Base-by-base conservation (phyloP, 1,139 yeast genomes). In the Magnusiomyces ingens region DNA sequence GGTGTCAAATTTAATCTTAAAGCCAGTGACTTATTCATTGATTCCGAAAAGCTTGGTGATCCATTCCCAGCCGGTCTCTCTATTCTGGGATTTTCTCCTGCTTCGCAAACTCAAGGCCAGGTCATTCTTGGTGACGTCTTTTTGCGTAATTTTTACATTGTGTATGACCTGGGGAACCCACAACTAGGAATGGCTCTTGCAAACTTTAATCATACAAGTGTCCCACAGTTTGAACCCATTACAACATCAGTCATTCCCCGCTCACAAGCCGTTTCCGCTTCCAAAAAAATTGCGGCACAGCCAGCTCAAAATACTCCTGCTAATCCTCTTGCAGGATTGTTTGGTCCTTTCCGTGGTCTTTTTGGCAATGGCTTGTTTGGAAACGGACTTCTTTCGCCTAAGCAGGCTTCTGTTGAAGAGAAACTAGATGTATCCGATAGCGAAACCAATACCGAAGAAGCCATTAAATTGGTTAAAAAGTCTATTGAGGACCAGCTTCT, bases 41-140 rank as follows among this genome's bases (percentile, higher is more conserved):
- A 48, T 13, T 59, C 63, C n/a, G 60, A 52, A 5, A 49, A 54
- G 26, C 49, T 61, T 22, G 61, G 58, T 12, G 51, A 50, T 10
- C 57, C 59, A 17, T 56, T 60, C 41, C 57, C 60, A 3, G 18
- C 53, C 3, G 60, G 59, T 3, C 53, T 52, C 41, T 45, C 50
- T 32, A 55, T 61, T 5, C 58, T 61, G 43, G 65, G 65, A 1
- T 62, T 62, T 50, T 43, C 53, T 21, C 56, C 60, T 5, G 49
- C 62, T 3, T 58, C 62, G n/a, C 51, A 52, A 12, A 57, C 56
- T 36, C 55, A 57, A 15, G 48, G 56, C 32, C 56, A 58, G 32
- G 52, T 61, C 40, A 57, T 65, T 35, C 51, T 65, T 21, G 68
- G 68, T n/a, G 67, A 64, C 44, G 62, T 60, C 13, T 62, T 64